Base-by-base conservation (phyloP, 352 stramenopile genomes). In the Phytophthora multivora region DNA sequence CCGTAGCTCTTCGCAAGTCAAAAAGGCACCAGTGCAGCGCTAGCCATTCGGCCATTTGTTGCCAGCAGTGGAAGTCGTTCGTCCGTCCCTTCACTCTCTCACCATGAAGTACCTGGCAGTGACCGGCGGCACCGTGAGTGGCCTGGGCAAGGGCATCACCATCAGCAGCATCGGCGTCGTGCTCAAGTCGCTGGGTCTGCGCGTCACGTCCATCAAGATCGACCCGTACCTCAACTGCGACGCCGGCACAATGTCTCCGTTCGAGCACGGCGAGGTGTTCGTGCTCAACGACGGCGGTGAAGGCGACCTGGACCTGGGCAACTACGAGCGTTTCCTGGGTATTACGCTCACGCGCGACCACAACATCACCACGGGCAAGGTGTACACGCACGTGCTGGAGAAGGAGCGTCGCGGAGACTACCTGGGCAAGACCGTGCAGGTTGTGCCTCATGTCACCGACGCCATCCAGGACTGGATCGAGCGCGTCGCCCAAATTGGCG, bases 171-270 rank as follows among this genome's bases (percentile, higher is more conserved):
- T 99, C 72, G 98, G 97, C 54, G 89, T 98, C 15, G 81, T 99
- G 68, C 92, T 99, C 59, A 98, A 99, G 71, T 89, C 95, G 50
- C 93, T 94, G 77, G 94, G 96, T 5, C 79, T 99, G 59, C 80
- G 88, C 57, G 97, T 99, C 40, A 99, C 97, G 38, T 91, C 92
- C 21, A 92, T 99, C 72, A 99, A 99, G 83, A 99, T 99, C 73
- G 97, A 99, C 79, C 98, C 98, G 36, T 99, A 99, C 83, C 85
- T 99, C n/a, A 99, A 99, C 81, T 97, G 95, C 49, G 97, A 99
- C 69, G 96, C 97, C 30, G 97, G 97, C 33, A 99, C 97, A 30
- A 99, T 99, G 97, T 97, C 83, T 10, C 97, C 97, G 1, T 98
- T 98, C 62, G 93, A 98, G 70, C 96, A 98, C 74, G 96, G 96